Base-by-base conservation (phyloP, 169 alveolate species). In the Plasmodium billcollinsi region DNA sequence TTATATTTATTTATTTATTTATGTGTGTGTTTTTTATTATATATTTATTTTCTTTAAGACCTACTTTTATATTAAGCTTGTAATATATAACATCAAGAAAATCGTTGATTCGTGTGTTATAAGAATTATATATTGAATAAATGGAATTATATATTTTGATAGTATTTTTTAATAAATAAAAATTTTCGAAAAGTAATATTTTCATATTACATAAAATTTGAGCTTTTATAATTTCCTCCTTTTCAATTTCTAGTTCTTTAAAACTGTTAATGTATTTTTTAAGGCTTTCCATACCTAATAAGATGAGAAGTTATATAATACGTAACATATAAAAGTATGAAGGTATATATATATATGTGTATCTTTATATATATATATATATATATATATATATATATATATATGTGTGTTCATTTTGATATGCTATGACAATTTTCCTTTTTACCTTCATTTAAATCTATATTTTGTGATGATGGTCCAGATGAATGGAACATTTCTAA, bases 141-240 rank as follows among this genome's bases (percentile, higher is more conserved):
- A 83, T 83, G 15, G 91, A 83, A 66, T 67, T 83, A 62, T 69
- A 83, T 39, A 83, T 83, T n/a, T 83, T 83, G 15, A 83, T 83
- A n/a, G 91, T 83, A 43, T 83, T 83, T 39, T 83, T 83, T 29
- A 83, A 21, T 15, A 83, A 62, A 62, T 83, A 83, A 29, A 83
- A 83, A 4, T 83, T 83, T 56, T 83, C 91, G 52, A 83, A 83
- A 56, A 58, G 52, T 18, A 69, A 56, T 33, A 83, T 83, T 56
- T 83, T 83, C 91, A 83, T 83, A 62, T 83, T 83, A 73, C 91
- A 83, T 49, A 83, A 69, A 69, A 83, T 83, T 83, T 83, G 91
- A 26, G 70, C 91, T 69, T 83, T 83, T 39, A 83, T 83, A 69
- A 83, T 83, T 69, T 83, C 91, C 14, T 83, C 91, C 39, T 83